phyloP scores from a whole-genome alignment of 331 rosid genomes.

The Acacia pycnantha region DNA sequence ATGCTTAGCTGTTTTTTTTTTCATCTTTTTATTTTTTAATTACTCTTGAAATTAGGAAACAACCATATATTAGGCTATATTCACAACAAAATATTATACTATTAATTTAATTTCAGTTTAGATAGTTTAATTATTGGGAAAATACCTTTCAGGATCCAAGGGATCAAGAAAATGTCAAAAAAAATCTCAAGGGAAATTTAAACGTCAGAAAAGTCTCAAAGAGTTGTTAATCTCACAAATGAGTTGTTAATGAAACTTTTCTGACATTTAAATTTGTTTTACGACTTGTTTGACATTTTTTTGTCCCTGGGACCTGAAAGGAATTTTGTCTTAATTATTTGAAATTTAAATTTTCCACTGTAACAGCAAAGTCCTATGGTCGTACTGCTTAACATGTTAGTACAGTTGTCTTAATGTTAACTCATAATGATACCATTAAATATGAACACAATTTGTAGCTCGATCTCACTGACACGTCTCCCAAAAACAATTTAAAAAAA shows the following conservation, averaged over 20 bases:
- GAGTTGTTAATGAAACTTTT: no score
- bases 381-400: constrained; percentile 34
- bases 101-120: neutral
- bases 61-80: neutral
- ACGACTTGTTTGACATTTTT: no score
- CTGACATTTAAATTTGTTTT: no score
- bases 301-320: no score
- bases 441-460: neutral
- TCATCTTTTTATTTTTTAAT: neutral
- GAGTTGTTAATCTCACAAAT: no score
- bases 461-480: neutral
- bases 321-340: neutral
- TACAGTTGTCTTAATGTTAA: constrained; percentile 30
- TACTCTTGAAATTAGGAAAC: neutral
- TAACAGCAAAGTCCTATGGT: constrained; percentile 27
- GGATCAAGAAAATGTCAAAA: no score
- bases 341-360: neutral
- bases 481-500: neutral
- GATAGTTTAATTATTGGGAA: neutral
- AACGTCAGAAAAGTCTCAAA: no score
- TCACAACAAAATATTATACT: neutral
- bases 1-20: neutral
- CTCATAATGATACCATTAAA: constrained; percentile 11
- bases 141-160: no score
- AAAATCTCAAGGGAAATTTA: no score